Evolutionary conservation across 2,329 filamentous ascomycete genomes (phyloP), one percentile per base, ranked within the genome.

Genomic region (Fusarium tricinctum): DNA sequence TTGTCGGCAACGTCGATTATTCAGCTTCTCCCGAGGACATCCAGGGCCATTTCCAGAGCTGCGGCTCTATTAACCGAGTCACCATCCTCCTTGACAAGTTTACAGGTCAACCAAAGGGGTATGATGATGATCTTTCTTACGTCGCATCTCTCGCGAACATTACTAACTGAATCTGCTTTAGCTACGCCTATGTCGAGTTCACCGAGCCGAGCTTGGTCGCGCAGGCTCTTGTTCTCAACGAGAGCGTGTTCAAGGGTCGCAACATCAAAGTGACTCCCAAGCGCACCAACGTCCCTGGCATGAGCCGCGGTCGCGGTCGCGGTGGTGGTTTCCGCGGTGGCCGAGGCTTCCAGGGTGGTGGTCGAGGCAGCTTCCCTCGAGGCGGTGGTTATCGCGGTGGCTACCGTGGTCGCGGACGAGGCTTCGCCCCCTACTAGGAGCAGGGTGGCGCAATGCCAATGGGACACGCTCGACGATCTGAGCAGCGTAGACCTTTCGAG

Each of bases 31-130:
- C 96, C 4, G 96, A 99, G 82, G 96, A 99, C 83, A 75, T 99
- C 62, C 96, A 99, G 84, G 93, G 94, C 62, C 96, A 99, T 78
- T 99, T 99, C 83, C 94, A 97, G 84, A 97, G 91, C 84, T 97
- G 94, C 75, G 96, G 96, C 63, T 93, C 92, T 72, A 99, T 99
- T 85, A 99, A 99, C 81, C 91, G 96, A 64, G 96, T 99, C 62
- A 99, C 96, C 2, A 99, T 99, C 72, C 84, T 99, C 73, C 84
- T 99, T 73, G 96, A 99, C 83, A 99, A 99, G 84, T 98, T 97
- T 78, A 97, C 94, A 13, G 96, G 96, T 69, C 94, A 98, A 84
- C 96, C 96, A n/a, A 99, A 99, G 85, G 96, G 96, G 94, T 97
- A 84, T 81, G 91, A 75, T 58, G 97, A 84, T 81, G 91, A 75